phyloP scores from a whole-genome alignment of 129 eudicot genomes.

The Helianthus tuberosus region DNA sequence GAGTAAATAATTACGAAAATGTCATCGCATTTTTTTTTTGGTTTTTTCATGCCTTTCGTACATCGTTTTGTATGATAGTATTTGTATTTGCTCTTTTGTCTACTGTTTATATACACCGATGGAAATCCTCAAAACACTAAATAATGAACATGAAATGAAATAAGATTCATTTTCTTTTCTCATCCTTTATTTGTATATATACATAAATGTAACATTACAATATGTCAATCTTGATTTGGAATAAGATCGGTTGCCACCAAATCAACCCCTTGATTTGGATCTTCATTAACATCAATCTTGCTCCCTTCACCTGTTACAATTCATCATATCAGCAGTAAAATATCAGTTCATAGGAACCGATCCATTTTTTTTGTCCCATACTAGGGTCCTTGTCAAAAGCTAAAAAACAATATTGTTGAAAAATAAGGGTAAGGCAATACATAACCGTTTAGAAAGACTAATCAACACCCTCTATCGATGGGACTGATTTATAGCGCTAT shows the following conservation, averaged over 20 bases:
- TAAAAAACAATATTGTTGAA: no score
- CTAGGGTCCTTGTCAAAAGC: neutral
- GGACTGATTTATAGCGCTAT: no score
- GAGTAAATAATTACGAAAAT: no score
- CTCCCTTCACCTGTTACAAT: constrained; percentile 25
- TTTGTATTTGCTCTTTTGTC: no score
- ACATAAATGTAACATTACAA: neutral
- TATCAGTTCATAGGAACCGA: neutral
- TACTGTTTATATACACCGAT: neutral
- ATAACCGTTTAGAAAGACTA: no score
- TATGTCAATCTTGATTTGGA: neutral
- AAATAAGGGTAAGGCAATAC: no score
- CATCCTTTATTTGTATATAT: neutral
- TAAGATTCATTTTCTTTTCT: neutral
- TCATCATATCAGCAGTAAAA: neutral
- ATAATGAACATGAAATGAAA: neutral
- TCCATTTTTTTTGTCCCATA: neutral
- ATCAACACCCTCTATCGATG: no score
- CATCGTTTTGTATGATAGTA: no score
- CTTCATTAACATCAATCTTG: constrained; percentile 43
- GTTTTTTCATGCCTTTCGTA: no score
- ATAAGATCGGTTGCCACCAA: constrained; percentile 24
- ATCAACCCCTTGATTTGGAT: constrained; percentile 30
- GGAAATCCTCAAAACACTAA: neutral
- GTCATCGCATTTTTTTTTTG: no score